Evolutionary conservation across 1,139 yeast species (phyloP).

Genomic region (Taiozyma sp.): DNA sequence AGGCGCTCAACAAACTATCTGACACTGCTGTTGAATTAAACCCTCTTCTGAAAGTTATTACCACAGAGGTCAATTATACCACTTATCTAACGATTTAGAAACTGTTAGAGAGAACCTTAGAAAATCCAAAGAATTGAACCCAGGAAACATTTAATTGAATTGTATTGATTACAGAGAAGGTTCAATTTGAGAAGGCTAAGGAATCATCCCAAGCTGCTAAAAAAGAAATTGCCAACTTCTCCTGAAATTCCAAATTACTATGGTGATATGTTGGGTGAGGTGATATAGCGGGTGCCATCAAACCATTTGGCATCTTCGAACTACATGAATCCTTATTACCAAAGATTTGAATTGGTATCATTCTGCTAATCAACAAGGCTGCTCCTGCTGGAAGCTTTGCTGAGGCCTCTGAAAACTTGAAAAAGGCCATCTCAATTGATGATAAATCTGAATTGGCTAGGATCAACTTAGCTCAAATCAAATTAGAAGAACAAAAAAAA

Average conservation of each 20-base stretch:
- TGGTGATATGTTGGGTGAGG: slow-evolving; percentile 89
- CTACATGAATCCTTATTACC: slow-evolving; percentile 48
- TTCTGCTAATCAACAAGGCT: slow-evolving; percentile 90
- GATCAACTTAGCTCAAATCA: slow-evolving; percentile 85
- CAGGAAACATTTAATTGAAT: slow-evolving; percentile 77
- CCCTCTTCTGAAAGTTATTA: slow-evolving; percentile 81
- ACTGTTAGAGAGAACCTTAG: slow-evolving; percentile 73
- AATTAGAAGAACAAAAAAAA: slow-evolving; percentile 70
- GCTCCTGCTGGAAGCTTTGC: slow-evolving; percentile 46
- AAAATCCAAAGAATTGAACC: slow-evolving; percentile 70
- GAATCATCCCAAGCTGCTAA: slow-evolving; percentile 69
- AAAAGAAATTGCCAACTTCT: slow-evolving; percentile 68
- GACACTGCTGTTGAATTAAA: slow-evolving; percentile 65
- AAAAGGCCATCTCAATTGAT: slow-evolving; percentile 76
- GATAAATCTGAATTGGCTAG: slow-evolving; percentile 87
- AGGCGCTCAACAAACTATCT: slow-evolving; percentile 51
- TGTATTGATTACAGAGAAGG: slow-evolving; percentile 88
- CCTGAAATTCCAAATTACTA: slow-evolving; percentile 94
- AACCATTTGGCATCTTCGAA: slow-evolving; percentile 81
- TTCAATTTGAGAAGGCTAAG: slow-evolving; percentile 49
- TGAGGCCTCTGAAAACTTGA: slow-evolving; percentile 63
- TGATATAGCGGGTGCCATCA: slow-evolving; percentile 64
- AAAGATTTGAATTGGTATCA: slow-evolving; percentile 67
- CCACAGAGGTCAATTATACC: slow-evolving; percentile 91
- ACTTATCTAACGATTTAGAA: slow-evolving; percentile 68